phyloP scores from a whole-genome alignment of 2,329 filamentous ascomycete genomes.

The Aspergillus fijiensis region DNA sequence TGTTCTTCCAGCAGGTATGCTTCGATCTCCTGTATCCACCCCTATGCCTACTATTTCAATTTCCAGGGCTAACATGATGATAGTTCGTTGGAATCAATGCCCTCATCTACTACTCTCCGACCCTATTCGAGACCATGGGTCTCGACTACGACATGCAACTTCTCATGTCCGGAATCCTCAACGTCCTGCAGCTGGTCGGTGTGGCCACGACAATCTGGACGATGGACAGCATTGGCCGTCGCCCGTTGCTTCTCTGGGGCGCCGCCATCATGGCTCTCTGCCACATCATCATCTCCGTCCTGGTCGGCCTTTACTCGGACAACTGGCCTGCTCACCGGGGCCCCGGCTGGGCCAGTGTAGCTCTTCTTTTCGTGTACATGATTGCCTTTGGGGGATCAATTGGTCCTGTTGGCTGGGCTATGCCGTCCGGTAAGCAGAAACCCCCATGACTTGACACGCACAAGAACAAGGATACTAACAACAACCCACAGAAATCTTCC shows the following conservation, averaged over 20 bases:
- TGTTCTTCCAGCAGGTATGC: slow-evolving; percentile 57
- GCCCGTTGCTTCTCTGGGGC: slow-evolving; percentile 48
- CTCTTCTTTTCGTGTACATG: slow-evolving; percentile 63
- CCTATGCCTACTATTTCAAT: too few species aligned
- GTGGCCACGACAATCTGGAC: slow-evolving; percentile 50
- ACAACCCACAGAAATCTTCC: slow-evolving; percentile 60
- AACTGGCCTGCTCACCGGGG: slow-evolving; percentile 53
- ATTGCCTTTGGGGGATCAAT: slow-evolving; percentile 61
- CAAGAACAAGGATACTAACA: slow-evolving; percentile 13
- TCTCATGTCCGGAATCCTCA: slow-evolving; percentile 55
- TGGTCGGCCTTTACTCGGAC: slow-evolving; percentile 54
- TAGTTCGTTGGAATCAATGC: slow-evolving; percentile 55
- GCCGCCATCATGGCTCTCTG: slow-evolving; percentile 48
- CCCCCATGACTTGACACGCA: not conserved
- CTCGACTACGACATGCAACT: slow-evolving; percentile 49
- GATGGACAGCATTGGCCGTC: slow-evolving; percentile 51
- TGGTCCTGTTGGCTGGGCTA: slow-evolving; percentile 51
- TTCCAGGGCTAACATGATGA: slow-evolving; percentile 3
- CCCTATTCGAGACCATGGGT: slow-evolving; percentile 56
- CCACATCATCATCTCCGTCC: slow-evolving; percentile 53
- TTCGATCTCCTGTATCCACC: too few species aligned
- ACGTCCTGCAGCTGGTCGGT: slow-evolving; percentile 51
- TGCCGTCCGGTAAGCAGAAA: slow-evolving; percentile 37
- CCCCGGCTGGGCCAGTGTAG: slow-evolving; percentile 58
- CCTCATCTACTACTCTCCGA: slow-evolving; percentile 61